These are phyloP conservation scores for Bathelium albidoporum DNA, from an alignment of 495 filamentous ascomycete genomes.

Conservation along the genomic window DNA sequence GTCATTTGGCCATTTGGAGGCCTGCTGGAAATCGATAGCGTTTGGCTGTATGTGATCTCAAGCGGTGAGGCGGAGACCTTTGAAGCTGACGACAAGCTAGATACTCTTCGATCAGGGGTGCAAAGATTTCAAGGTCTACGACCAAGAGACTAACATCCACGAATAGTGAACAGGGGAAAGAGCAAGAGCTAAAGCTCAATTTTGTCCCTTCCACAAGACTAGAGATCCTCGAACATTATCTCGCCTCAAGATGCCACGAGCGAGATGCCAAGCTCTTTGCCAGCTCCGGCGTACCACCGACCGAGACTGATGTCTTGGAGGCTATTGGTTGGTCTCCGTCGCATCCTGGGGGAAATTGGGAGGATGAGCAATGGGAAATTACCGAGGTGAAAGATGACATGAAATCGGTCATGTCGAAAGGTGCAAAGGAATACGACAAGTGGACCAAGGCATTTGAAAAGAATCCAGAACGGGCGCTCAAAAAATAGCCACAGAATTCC, in stretches of 20 bases:
- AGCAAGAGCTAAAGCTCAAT: constrained; percentile 21
- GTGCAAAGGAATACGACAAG: constrained; percentile 29
- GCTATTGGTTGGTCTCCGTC: constrained; percentile 33
- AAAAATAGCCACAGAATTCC: constrained; percentile 21
- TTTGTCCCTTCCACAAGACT: constrained; percentile 27
- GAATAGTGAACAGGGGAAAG: constrained; percentile 7
- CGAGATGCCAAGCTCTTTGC: constrained; percentile 21
- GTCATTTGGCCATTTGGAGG: constrained; percentile 32
- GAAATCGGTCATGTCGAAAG: constrained; percentile 28
- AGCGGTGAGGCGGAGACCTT: not conserved
- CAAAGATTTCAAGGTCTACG: constrained; percentile 24
- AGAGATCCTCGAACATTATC: constrained; percentile 24
- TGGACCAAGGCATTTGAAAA: constrained; percentile 32
- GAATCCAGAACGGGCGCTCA: constrained; percentile 28
- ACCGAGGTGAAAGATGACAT: constrained; percentile 32
- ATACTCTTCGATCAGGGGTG: constrained; percentile 30
- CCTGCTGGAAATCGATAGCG: constrained; percentile 27
- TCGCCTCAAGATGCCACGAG: constrained; percentile 22
- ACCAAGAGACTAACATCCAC: constrained; percentile 26
- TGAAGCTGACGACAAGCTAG: not conserved
- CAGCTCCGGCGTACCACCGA: constrained; percentile 17
- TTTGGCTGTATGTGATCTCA: constrained; percentile 22
- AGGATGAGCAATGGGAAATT: constrained; percentile 34
- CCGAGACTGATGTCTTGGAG: constrained; percentile 28
- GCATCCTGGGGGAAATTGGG: constrained; percentile 27